phyloP scores from a whole-genome alignment of 1,284 basidiomycete species.

The Fistulina hepatica region DNA sequence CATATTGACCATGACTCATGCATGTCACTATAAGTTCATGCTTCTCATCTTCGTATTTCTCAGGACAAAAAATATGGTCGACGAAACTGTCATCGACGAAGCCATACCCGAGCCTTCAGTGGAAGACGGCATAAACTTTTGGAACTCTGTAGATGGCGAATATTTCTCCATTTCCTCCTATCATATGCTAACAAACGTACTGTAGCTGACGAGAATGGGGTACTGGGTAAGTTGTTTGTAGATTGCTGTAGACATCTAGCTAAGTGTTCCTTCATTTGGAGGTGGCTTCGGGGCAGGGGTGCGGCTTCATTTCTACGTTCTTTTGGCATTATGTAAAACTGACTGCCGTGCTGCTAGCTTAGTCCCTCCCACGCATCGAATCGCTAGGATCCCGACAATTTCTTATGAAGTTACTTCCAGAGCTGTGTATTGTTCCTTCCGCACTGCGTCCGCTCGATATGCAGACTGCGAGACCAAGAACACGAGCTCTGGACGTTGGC shows the following conservation, averaged over 20 bases:
- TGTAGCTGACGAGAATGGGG: constrained; percentile 63
- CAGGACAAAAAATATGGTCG: too few relatives aligned
- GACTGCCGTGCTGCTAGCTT: constrained; percentile 12
- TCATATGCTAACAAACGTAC: not conserved
- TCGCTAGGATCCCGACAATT: constrained; percentile 81
- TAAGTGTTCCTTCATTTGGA: too few relatives aligned
- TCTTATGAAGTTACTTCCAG: constrained; percentile 68
- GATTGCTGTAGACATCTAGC: constrained; percentile 3
- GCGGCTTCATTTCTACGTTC: constrained; percentile 16
- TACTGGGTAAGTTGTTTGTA: constrained; percentile 38
- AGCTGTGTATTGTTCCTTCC: constrained; percentile 66
- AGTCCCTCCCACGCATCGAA: constrained; percentile 84
- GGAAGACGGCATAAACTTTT: constrained; percentile 64
- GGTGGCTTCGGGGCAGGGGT: constrained; percentile 70
- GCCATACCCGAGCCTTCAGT: constrained; percentile 35
- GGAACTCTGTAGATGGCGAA: constrained; percentile 43
- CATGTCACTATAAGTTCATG: too few relatives aligned
- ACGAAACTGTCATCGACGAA: too few relatives aligned
- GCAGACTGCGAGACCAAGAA: not conserved
- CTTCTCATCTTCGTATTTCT: too few relatives aligned
- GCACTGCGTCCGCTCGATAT: constrained; percentile 37
- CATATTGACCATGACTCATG: too few relatives aligned
- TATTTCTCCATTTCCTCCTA: not conserved
- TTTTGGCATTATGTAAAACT: constrained; percentile 10
- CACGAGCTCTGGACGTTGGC: constrained; percentile 78